Percentiles rank a stretch among this genome's conserved stretches.
These are phyloP conservation scores for Dichotomocladium elegans DNA, from an alignment of 371 early-diverging fungal species.

Conservation along the genomic window DNA sequence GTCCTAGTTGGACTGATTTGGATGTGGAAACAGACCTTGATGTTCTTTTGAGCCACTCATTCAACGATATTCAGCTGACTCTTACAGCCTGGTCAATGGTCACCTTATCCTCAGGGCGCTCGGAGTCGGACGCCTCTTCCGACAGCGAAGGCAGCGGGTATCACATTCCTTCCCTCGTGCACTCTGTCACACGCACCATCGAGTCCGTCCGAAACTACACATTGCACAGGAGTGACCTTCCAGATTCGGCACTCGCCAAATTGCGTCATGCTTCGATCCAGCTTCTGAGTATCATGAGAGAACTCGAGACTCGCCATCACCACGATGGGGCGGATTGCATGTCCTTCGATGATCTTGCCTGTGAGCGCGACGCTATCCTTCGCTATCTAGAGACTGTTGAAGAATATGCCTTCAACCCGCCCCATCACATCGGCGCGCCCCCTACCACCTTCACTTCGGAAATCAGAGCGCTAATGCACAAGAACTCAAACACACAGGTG, in stretches of 20 bases:
- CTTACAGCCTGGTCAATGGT: constrained; percentile 36
- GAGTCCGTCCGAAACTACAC: constrained; percentile 40
- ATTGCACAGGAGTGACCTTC: constrained; percentile 35
- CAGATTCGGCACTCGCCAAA: constrained; percentile 23
- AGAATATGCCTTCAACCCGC: constrained; percentile 35
- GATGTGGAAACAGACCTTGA: constrained; percentile 46
- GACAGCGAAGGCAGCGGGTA: constrained; percentile 9
- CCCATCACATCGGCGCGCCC: constrained; percentile 42
- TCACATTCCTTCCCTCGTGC: constrained; percentile 31
- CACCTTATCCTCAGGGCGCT: constrained; percentile 17
- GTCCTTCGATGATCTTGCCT: constrained; percentile 26
- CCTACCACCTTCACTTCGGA: constrained; percentile 31
- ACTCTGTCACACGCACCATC: constrained; percentile 38
- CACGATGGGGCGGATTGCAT: constrained; percentile 20
- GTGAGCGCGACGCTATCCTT: constrained; percentile 28
- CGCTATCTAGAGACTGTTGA: constrained; percentile 30
- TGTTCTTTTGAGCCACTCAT: constrained; percentile 27
- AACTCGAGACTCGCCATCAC: constrained; percentile 30
- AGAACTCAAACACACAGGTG: background rate
- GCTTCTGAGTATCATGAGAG: constrained; percentile 33
- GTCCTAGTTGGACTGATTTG: constrained; percentile 42
- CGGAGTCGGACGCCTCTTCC: constrained; percentile 18
- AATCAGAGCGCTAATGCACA: constrained; percentile 32
- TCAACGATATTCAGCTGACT: constrained; percentile 34
- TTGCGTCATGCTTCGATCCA: constrained; percentile 28